Base-by-base conservation (phyloP, 2,329 filamentous ascomycete species). In the Alternaria triticina region DNA sequence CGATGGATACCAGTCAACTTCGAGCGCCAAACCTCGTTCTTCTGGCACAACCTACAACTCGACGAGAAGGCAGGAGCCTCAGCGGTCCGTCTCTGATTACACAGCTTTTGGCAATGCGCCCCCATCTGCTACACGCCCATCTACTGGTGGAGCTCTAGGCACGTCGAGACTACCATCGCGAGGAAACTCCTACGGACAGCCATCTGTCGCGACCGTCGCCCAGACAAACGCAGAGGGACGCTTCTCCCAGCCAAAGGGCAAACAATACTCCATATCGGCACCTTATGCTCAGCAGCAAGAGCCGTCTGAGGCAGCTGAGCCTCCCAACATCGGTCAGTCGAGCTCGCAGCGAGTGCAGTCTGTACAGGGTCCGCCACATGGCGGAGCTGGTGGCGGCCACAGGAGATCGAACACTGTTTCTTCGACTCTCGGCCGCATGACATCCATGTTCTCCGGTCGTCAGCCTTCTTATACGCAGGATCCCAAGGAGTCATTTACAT, bases 191-290 rank as follows among this genome's bases (percentile, higher is more conserved):
- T 97, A 98, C 79, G 93, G 93, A 68, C 93, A 96, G 80, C 96
- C 95, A 52, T 90, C 90, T 49, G 93, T 93, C 59, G 94, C 96
- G 28, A 89, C 93, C 51, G 90, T 97, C 64, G 94, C 94, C 52
- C 90, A 91, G 70, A 96, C 94, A 56, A 97, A 96, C 79, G 94
- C 88, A 5, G 92, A 97, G 78, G 95, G 94, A 67, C 91, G 91
- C 67, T 93, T 98, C 73, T 92, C 96, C 69, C 95, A 97, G 82
- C 86, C 80, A 69, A 88, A 86, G 78, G 83, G 86, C 67, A 88
- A 90, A 74, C 88, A 88, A 68, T 93, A 94, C 76, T 87, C 88
- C 54, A 93, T 95, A 30, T 91, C 91, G 20, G 85, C 88, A 56
- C 87, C 90, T 13, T 86, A 90, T 52, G 82, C 87, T 30, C 87